Base-by-base conservation (phyloP, 371 early-diverging fungal genomes). In the Syncephalastrum racemosum region DNA sequence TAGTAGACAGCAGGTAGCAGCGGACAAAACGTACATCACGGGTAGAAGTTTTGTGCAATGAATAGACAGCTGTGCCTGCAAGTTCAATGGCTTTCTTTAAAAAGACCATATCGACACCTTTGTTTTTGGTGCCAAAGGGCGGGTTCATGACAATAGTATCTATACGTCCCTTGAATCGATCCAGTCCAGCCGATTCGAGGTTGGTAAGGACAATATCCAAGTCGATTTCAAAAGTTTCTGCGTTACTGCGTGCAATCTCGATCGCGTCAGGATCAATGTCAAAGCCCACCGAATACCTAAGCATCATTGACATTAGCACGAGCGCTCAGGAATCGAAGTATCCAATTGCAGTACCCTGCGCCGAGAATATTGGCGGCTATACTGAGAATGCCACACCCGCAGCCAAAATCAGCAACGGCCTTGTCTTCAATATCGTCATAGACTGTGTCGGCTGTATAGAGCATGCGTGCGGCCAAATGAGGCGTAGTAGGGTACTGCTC, bases 401-500 rank as follows among this genome's bases (percentile, higher is more conserved):
- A 86, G 19, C 94, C 93, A 59, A 93, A 86, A 68, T 93, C 94
- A 2, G 81, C 88, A 3, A 93, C 80, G 0, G 81, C 74, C 68
- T 84, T 84, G 63, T 83, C 83, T 50, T 83, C 87, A 62, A 93
- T 90, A 65, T 93, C 94, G 31, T 83, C 86, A 46, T 82, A 92
- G 7, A 81, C 76, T 4, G 83, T 77, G 58, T 88, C 89, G 3
- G 92, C 93, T 0, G 92, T 93, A 61, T 89, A 92, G 14, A 93
- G 72, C 79, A 93, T 86, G 31, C 90, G 75, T 12, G 93, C 83
- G 3, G 92, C 93, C 31, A 92, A 73, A 60, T 93, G 94, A 46
- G 94, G 81, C 3, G 91, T 86, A 1, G 94, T 93, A 1, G 92
- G 90, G 59, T 93, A 93, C 64, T 93, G 94, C 66, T 93, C 94